A percentile compares a stretch with the other conserved stretches of the same genome.
These are phyloP conservation scores for Monosporascus ibericus DNA, from an alignment of 2,329 filamentous ascomycete species.

Conservation along the genomic window DNA sequence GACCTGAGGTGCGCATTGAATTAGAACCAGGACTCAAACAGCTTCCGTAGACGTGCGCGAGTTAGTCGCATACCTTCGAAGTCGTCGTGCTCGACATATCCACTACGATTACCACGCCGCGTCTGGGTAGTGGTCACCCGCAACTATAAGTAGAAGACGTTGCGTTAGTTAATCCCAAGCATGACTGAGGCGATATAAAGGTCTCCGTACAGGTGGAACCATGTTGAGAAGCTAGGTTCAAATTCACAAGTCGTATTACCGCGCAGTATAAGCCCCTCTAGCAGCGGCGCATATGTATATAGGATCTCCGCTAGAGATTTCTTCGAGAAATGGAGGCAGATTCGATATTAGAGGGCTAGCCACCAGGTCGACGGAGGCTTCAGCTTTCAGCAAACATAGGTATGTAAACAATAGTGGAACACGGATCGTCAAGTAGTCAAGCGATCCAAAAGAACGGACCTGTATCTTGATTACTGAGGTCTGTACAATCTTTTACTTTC, in stretches of 20 bases:
- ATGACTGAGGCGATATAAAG: background rate
- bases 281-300: too few relatives aligned
- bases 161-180: conserved; percentile 1
- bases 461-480: too few relatives aligned
- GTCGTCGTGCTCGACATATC: conserved; percentile 55
- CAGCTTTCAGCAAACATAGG: too few relatives aligned
- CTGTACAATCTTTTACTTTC: too few relatives aligned
- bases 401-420: too few relatives aligned
- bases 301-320: too few relatives aligned
- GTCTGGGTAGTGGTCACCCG: conserved; percentile 36
- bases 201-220: background rate
- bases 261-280: background rate
- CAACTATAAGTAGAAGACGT: conserved; percentile 11
- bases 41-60: background rate
- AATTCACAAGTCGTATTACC: background rate
- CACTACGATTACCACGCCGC: conserved; percentile 49
- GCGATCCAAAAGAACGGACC: too few relatives aligned
- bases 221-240: background rate
- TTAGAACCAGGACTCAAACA: background rate
- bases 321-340: too few relatives aligned
- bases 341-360: too few relatives aligned
- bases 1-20: conserved; percentile 41
- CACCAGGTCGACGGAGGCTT: too few relatives aligned
- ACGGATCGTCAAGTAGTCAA: too few relatives aligned
- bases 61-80: conserved; percentile 43